These are phyloP conservation scores for Zasmidium citrigriseum DNA, from an alignment of 2,329 filamentous ascomycete species.

Conservation along the genomic window DNA sequence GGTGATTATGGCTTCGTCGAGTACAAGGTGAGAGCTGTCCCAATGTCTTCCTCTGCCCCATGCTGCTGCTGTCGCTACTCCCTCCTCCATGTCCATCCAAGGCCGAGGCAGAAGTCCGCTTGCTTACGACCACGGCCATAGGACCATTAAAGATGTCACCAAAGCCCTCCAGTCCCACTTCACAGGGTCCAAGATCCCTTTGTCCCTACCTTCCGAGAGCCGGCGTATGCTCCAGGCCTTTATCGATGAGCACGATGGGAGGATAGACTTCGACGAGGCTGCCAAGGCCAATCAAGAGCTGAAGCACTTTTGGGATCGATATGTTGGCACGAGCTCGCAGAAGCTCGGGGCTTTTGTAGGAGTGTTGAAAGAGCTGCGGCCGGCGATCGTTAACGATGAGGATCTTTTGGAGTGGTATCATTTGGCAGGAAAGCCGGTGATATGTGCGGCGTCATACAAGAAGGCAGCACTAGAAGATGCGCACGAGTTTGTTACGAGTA, in stretches of 20 bases:
- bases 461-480: slow-evolving; percentile 66
- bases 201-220: slow-evolving; percentile 65
- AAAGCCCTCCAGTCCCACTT: slow-evolving; percentile 49
- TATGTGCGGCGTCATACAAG: slow-evolving; percentile 61
- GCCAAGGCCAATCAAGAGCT: slow-evolving; percentile 72
- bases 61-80: not conserved
- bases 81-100: slow-evolving; percentile 5
- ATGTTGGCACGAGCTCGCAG: slow-evolving; percentile 58
- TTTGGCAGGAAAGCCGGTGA: slow-evolving; percentile 57
- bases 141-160: slow-evolving; percentile 52
- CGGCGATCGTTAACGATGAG: slow-evolving; percentile 63
- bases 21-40: slow-evolving; percentile 5
- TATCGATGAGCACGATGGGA: slow-evolving; percentile 61
- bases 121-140: slow-evolving; percentile 26
- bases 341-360: slow-evolving; percentile 69
- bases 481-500: slow-evolving; percentile 63
- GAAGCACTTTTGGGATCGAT: slow-evolving; percentile 64
- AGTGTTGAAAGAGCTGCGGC: slow-evolving; percentile 64
- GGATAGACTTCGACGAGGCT: slow-evolving; percentile 63
- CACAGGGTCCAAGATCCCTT: slow-evolving; percentile 40
- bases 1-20: not conserved
- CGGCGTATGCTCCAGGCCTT: slow-evolving; percentile 49
- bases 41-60: not conserved
- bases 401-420: slow-evolving; percentile 74
- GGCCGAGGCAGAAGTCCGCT: slow-evolving; percentile 11